Evolutionary conservation across 495 filamentous ascomycete genomes (phyloP), one percentile per base, ranked within the genome.

Genomic region (Aspergillus baeticus): DNA sequence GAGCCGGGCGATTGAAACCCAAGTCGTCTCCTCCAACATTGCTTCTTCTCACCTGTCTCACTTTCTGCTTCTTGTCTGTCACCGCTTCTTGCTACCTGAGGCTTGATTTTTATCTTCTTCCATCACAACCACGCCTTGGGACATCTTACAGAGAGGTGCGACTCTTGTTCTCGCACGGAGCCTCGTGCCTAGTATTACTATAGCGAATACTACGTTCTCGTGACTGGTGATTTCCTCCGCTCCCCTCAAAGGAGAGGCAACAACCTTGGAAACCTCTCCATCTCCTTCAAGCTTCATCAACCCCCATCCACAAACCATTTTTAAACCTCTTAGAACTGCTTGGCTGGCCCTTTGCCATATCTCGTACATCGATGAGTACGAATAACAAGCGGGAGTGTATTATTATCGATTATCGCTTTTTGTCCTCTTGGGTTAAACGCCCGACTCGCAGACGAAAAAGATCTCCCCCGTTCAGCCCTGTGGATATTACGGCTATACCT

Each of bases 311-410:
- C 21, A 22, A 49, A 34, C 36, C 31, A 23, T 23, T 20, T 38
- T 10, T 49, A 33, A 2, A 56, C 14, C 20, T 20, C 33, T 17
- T 14, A 18, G 35, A 15, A 21, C 22, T 10, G 21, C 37, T 18
- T 42, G 17, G 44, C 45, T 29, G 33, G 23, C 34, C 29, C 48
- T 29, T 33, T 35, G 63, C 63, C 63, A 65, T 60, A 58, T 68
- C 62, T 63, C 71, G 66, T 58, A 70, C 71, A 66, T 74, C 71
- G 73, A 76, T 74, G 73, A 69, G 63, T 63, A 64, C 65, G 67
- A 74, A 65, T 62, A 69, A 65, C 64, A 69, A 62, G 62, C 70
- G 65, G 67, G 69, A 69, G 60, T 72, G 67, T 61, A 63, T 76
- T 50, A 62, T 72, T 47, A 43, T 57, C 55, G 73, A 76, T 64